These are phyloP conservation scores for Xylaria cubensis DNA, from an alignment of 495 filamentous ascomycete genomes.

Conservation along the genomic window DNA sequence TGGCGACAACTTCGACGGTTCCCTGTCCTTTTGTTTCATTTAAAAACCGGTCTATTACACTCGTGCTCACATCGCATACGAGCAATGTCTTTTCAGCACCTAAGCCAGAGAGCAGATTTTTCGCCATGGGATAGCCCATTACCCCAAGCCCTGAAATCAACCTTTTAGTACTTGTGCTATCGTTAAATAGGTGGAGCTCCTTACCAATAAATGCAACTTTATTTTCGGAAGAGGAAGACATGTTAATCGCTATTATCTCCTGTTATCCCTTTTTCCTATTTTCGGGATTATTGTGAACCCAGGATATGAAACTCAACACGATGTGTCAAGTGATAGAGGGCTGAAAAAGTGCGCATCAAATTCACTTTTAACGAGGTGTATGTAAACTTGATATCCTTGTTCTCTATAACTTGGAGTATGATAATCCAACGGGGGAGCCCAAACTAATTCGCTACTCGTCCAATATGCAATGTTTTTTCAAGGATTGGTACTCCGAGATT, in stretches of 20 bases:
- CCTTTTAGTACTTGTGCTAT: background rate
- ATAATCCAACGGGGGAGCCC: background rate
- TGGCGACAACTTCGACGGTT: conserved; percentile 31
- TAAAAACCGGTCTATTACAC: conserved; percentile 45
- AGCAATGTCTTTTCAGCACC: conserved; percentile 46
- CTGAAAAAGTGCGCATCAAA: background rate
- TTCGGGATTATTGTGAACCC: background rate
- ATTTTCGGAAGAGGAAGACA: conserved; percentile 26
- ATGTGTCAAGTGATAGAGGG: background rate
- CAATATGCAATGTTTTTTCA: background rate
- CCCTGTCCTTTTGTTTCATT: conserved; percentile 38
- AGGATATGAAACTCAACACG: background rate
- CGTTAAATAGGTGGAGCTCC: background rate
- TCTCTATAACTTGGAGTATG: background rate
- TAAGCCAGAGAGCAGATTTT: conserved; percentile 54
- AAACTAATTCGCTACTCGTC: background rate
- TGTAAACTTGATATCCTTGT: background rate
- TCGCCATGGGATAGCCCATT: conserved; percentile 60
- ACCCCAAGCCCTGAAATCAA: conserved; percentile 36
- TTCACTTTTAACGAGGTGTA: background rate
- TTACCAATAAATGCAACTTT: conserved; percentile 41
- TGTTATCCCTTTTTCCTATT: background rate
- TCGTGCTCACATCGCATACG: conserved; percentile 55
- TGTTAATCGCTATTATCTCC: background rate
- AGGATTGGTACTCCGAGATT: background rate